These are phyloP conservation scores for Epichloe glyceriae DNA, from an alignment of 2,329 filamentous ascomycete species.

Conservation along the genomic window DNA sequence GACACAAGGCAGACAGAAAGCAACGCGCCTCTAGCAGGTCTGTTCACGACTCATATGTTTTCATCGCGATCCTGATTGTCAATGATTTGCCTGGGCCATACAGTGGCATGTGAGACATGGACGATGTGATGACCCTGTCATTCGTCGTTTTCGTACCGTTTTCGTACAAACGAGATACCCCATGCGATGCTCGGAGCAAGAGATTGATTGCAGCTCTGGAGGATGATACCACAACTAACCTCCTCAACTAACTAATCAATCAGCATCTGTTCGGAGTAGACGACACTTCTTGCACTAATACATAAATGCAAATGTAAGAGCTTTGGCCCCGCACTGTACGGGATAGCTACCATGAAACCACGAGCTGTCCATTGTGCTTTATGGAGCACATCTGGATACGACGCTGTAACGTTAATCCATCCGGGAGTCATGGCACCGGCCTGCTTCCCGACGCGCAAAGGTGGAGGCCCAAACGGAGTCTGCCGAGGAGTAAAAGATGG, in stretches of 20 bases:
- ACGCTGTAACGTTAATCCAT: constrained; percentile 1
- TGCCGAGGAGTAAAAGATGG: neutral
- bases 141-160: neutral
- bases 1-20: neutral
- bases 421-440: constrained; percentile 3
- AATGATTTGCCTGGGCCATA: too few relatives aligned
- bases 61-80: too few relatives aligned
- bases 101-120: neutral
- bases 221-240: neutral
- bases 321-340: neutral
- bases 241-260: neutral
- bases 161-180: neutral
- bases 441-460: constrained; percentile 3
- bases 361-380: neutral
- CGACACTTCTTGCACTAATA: neutral
- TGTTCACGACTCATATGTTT: too few relatives aligned
- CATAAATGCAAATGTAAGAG: neutral
- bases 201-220: too few relatives aligned
- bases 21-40: neutral
- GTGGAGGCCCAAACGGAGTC: constrained; percentile 3
- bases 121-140: neutral
- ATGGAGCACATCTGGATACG: constrained; percentile 4
- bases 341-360: neutral
- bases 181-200: neutral
- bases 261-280: neutral